A percentile compares a stretch with the other conserved stretches of the same genome.
Conservation (phyloP, 306 rosid genomes). For the Mucuna pruriens region DNA sequence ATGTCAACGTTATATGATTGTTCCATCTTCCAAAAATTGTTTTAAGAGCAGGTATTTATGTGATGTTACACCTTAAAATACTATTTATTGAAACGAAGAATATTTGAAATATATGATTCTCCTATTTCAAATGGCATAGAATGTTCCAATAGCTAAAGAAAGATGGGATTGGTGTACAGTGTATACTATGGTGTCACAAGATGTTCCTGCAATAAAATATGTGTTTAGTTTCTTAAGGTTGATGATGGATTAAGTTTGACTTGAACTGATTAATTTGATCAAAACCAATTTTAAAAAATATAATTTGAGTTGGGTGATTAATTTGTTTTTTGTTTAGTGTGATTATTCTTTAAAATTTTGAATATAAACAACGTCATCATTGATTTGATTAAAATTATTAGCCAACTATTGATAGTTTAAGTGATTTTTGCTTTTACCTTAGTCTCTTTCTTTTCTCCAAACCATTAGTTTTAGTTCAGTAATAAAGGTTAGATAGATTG, state of each 20-base stretch:
- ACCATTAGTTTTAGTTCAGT: not conserved
- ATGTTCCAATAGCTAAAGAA: not conserved
- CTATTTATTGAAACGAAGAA: not conserved
- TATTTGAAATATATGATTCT: not conserved
- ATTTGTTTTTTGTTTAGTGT: not conserved
- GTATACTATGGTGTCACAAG: not conserved
- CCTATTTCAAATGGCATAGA: not conserved
- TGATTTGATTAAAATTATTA: not conserved
- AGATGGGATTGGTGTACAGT: not conserved
- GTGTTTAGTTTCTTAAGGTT: not conserved
- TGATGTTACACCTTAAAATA: not conserved
- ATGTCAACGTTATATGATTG: constrained; percentile 7
- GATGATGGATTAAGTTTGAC: not conserved
- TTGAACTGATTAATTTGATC: not conserved
- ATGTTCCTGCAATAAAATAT: not conserved
- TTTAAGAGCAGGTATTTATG: not conserved
- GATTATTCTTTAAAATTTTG: not conserved
- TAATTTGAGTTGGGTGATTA: not conserved
- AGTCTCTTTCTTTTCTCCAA: not conserved
- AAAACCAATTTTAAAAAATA: not conserved
- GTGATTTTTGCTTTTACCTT: not conserved
- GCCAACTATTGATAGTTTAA: not conserved
- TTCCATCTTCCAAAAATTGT: not conserved
- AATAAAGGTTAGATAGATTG: too few relatives aligned
- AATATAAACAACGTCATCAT: not conserved